Percentiles rank a stretch among this genome's conserved stretches.
These are phyloP conservation scores for Nitzschia sp. DNA, from an alignment of 108 stramenopile genomes.

Conservation along the genomic window DNA sequence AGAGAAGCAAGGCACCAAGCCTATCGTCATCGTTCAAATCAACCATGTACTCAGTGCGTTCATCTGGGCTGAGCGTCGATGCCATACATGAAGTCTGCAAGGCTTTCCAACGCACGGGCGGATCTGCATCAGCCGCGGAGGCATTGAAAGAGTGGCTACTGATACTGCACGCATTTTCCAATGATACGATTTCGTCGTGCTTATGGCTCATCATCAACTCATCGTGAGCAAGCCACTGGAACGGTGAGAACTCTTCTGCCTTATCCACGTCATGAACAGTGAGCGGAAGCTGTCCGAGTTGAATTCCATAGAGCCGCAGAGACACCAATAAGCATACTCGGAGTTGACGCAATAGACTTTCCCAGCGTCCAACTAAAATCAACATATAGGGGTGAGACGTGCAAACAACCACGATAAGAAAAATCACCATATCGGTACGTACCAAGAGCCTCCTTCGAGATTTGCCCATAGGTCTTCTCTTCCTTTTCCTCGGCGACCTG, in stretches of 20 bases:
- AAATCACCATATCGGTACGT: neutral
- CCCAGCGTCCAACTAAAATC: constrained; percentile 50
- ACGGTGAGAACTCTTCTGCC: constrained; percentile 66
- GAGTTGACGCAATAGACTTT: constrained; percentile 65
- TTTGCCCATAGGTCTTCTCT: constrained; percentile 70
- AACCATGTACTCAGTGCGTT: constrained; percentile 39
- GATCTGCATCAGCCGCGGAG: constrained; percentile 57
- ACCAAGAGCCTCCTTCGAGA: constrained; percentile 21
- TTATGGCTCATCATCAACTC: constrained; percentile 71
- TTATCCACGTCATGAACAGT: constrained; percentile 60
- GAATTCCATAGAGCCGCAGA: constrained; percentile 61
- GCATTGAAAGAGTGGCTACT: constrained; percentile 67
- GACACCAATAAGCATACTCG: constrained; percentile 72
- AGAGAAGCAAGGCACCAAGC: constrained; percentile 48
- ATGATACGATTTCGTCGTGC: constrained; percentile 56
- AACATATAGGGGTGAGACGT: neutral
- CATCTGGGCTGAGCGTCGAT: constrained; percentile 30
- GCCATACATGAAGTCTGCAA: constrained; percentile 50
- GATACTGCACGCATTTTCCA: constrained; percentile 69
- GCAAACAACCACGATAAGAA: neutral
- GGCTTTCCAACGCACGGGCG: constrained; percentile 24
- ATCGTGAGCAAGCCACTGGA: constrained; percentile 74
- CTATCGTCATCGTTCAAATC: constrained; percentile 41
- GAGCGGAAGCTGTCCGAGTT: constrained; percentile 59
- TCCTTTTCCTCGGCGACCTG: constrained; percentile 58